Evolutionary conservation across 805 yeast genomes (phyloP), one percentile per base, ranked within the genome.

Genomic region (Cyberlindnera samutprakarnensis): DNA sequence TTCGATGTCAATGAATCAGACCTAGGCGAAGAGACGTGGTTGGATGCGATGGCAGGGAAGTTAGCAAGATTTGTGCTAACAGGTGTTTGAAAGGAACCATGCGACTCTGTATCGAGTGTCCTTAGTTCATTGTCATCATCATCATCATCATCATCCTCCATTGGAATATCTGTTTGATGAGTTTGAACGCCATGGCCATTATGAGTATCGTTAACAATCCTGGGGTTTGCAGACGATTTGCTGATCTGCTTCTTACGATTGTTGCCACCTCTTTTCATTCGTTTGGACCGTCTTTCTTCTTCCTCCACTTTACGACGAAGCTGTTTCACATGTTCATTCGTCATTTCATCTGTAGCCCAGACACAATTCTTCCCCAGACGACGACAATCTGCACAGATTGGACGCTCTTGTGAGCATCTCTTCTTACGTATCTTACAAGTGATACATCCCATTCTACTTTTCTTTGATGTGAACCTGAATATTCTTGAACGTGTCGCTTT

Each of bases 371-470:
- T 65, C 12, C 69, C 62, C n/a, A 82, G 60, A 28, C 94, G 57
- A 13, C 49, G 38, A 51, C 94, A 83, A 45, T 82, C 87, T 0
- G 66, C 52, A 48, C 94, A 83, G 12, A 59, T 51, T 2, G 94
- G 94, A 32, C 70, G 65, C 2, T 66, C 65, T 49, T 83, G 92
- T 38, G 84, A 79, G 42, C 94, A 83, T 29, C 86, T 64, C 53
- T 81, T 83, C 62, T 77, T 78, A 26, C 86, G 56, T 23, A 71
- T 61, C 46, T 78, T 78, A 53, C 87, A 78, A 0, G 83, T 78
- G 23, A 78, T 53, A 49, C 87, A 78, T 1, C 86, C 85, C n/a
- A 61, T 62, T 42, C 60, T 68, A 1, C 82, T 69, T 40, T 72
- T 51, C 42, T 53, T 61, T 26, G 56, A 44, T 2, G 55, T 42